A percentile compares a stretch with the other conserved stretches of the same genome.
phyloP scores from a whole-genome alignment of 163 green algal genomes.

The Chlorella variabilis region DNA sequence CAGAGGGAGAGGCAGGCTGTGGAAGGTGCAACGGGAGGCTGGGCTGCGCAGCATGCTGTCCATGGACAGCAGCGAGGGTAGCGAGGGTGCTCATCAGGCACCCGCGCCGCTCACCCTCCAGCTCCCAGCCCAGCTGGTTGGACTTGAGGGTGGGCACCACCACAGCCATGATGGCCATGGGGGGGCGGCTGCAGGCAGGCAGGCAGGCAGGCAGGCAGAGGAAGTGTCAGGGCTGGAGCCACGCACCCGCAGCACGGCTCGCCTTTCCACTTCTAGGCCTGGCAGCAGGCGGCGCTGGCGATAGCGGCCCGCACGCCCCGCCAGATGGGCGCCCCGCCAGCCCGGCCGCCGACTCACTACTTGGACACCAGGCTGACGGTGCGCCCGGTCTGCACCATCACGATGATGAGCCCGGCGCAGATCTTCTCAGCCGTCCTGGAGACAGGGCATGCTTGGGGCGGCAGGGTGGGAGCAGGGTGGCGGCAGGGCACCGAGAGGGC shows the following conservation, averaged over 20 bases:
- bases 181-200: conserved; percentile 57
- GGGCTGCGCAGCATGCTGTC: background rate
- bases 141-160: conserved; percentile 77
- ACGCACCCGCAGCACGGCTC: no score
- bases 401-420: conserved; percentile 80
- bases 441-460: background rate
- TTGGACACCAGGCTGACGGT: conserved; percentile 89
- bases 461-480: no score
- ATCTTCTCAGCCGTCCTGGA: conserved; percentile 57
- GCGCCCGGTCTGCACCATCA: conserved; percentile 81
- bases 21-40: background rate
- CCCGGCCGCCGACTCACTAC: no score
- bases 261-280: no score
- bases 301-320: no score
- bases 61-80: no score
- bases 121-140: conserved; percentile 59
- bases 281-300: no score
- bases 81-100: no score
- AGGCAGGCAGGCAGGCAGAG: background rate
- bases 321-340: no score
- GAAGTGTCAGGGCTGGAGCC: no score
- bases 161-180: conserved; percentile 87
- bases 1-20: background rate
- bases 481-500: no score
- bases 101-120: conserved; percentile 53